Evolutionary conservation across 345 rosid genomes (phyloP), one percentile per base, ranked within the genome.

Genomic region (Ailanthus altissimus): DNA sequence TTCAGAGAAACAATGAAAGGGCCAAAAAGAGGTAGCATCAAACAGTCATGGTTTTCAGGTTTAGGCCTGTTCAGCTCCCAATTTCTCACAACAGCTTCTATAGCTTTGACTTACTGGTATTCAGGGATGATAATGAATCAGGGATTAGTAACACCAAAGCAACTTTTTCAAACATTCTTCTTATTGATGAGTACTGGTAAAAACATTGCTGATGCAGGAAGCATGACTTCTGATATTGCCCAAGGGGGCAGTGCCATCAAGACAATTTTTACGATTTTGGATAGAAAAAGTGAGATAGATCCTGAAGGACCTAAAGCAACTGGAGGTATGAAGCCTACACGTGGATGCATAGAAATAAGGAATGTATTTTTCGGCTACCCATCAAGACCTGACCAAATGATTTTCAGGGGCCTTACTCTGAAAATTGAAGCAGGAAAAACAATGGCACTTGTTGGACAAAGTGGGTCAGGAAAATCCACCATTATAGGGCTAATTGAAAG

Each of bases 381-480:
- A 0, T 71, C 84, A 18, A 82, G 87, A 75, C 91, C 91, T 0
- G 75, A 74, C 54, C 84, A 80, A 46, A 77, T 73, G 76, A 84
- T 88, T 61, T 83, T 86, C 74, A 71, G 16, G 14, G 89, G 80
- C 15, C 72, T 88, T 8, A 71, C 70, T 64, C 84, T 88, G 11
- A 79, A 77, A 26, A 83, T 81, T 50, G 83, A 78, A 70, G 88
- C 84, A 18, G 86, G 90, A 36, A 83, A 84, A 68, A 79, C 85
- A 70, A 58, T 85, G 51, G 84, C 90, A 26, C 81, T 85, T 14
- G 82, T 81, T 13, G 86, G 89, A 70, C 84, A 76, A 28, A 86
- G 88, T 67, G 89, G 89, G 38, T 88, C 89, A 0, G 91, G 91
- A 18, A 88, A 88, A 79, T 88, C 91, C 3, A 86, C 84, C 10